phyloP scores from a whole-genome alignment of 768 basidiomycete species.

The Lentinula guzmanii region DNA sequence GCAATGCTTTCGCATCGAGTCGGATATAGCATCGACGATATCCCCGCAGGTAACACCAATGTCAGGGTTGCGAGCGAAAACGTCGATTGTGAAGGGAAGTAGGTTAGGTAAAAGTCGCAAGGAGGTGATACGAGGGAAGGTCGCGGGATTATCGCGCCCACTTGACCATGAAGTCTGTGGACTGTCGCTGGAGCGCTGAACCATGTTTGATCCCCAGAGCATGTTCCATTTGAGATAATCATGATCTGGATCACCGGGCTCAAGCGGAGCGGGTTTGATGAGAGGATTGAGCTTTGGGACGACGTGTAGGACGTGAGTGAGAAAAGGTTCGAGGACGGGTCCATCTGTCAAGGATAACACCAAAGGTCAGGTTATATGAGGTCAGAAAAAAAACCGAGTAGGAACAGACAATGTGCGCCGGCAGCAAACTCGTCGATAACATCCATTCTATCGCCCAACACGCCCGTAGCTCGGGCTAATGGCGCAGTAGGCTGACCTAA shows the following conservation, averaged over 20 bases:
- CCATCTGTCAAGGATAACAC: slow-evolving; percentile 8
- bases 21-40: slow-evolving; percentile 49
- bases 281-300: neutral
- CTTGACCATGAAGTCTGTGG: slow-evolving; percentile 3
- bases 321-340: slow-evolving; percentile 2
- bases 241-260: neutral
- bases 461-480: neutral
- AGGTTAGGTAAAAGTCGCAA: slow-evolving; percentile 37
- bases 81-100: slow-evolving; percentile 52
- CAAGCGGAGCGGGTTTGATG: neutral
- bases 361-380: neutral
- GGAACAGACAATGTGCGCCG: neutral
- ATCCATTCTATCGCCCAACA: slow-evolving; percentile 1
- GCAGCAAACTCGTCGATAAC: neutral
- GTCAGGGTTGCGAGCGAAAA: slow-evolving; percentile 34
- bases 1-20: slow-evolving; percentile 44
- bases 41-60: slow-evolving; percentile 68
- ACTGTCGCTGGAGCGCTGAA: slow-evolving; percentile 2
- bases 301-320: neutral
- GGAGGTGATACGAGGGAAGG: slow-evolving; percentile 7
- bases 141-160: slow-evolving; percentile 4
- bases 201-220: neutral
- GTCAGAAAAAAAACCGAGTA: neutral
- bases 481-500: neutral
- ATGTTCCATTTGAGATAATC: slow-evolving; percentile 8